These are phyloP conservation scores for Symbiodinium natans DNA, from an alignment of 73 alveolate genomes.

Conservation along the genomic window DNA sequence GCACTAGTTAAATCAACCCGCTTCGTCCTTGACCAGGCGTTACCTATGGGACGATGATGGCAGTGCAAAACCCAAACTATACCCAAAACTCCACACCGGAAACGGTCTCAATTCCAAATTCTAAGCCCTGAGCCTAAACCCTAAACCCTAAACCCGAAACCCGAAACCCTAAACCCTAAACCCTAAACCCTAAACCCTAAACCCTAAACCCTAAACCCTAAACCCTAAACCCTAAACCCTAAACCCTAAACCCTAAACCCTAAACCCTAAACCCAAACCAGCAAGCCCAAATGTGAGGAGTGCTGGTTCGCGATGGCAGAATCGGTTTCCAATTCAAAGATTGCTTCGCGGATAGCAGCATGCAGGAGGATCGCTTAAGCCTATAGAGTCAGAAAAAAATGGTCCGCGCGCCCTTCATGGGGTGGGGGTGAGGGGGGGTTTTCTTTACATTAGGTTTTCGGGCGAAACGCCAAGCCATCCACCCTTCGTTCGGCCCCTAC, in stretches of 20 bases:
- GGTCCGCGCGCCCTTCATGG: background rate
- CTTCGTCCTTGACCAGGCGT: too few relatives aligned
- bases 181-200: background rate
- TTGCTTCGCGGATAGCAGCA: background rate
- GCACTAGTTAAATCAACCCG: too few relatives aligned
- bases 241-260: background rate
- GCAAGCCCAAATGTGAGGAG: background rate
- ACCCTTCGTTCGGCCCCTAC: too few relatives aligned
- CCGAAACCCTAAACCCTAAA: background rate
- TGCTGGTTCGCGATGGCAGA: conserved; percentile 50
- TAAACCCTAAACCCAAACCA: background rate
- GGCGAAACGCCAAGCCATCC: too few relatives aligned
- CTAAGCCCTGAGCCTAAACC: too few relatives aligned
- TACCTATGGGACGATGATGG: too few relatives aligned
- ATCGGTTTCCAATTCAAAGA: conserved; percentile 71
- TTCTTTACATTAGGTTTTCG: too few relatives aligned
- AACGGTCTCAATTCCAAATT: too few relatives aligned
- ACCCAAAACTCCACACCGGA: too few relatives aligned
- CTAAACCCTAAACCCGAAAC: too few relatives aligned
- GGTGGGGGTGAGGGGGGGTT: too few relatives aligned
- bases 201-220: background rate
- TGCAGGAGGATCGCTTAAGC: background rate
- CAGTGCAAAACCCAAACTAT: too few relatives aligned
- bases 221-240: background rate
- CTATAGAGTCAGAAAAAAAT: background rate